Percentiles rank a stretch among this genome's conserved stretches.
Conservation (phyloP, 1,284 basidiomycete genomes). For the Schizophyllum amplum region DNA sequence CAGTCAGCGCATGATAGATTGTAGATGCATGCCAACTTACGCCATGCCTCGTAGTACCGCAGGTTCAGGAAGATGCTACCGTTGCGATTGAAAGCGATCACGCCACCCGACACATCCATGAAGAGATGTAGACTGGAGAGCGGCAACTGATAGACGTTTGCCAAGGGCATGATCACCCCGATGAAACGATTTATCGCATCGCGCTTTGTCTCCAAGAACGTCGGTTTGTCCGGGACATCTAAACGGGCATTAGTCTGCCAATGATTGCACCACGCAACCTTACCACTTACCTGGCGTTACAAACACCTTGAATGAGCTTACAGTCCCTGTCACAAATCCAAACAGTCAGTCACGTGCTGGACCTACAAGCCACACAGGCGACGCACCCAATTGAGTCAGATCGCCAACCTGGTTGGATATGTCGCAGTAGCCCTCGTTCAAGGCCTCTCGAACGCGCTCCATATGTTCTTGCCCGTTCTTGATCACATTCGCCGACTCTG, state of each 20-base stretch:
- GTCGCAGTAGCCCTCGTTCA: conserved; percentile 81
- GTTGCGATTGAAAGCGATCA: conserved; percentile 91
- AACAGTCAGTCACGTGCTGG: conserved; percentile 1
- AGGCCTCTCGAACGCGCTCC: conserved; percentile 65
- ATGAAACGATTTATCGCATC: conserved; percentile 63
- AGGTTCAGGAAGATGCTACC: conserved; percentile 89
- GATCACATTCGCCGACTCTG: conserved; percentile 56
- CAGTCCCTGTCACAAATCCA: conserved; percentile 35
- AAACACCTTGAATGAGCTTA: conserved; percentile 62
- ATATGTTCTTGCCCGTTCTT: conserved; percentile 55
- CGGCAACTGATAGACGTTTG: conserved; percentile 56
- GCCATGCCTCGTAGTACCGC: conserved; percentile 84
- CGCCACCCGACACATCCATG: conserved; percentile 71
- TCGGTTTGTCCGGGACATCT: conserved; percentile 48
- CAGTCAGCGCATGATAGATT: conserved; percentile 1
- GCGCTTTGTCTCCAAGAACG: conserved; percentile 43
- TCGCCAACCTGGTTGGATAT: conserved; percentile 61
- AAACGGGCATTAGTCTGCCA: conserved; percentile 5
- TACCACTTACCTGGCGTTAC: conserved; percentile 51
- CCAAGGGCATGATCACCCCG: conserved; percentile 48
- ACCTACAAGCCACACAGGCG: neutral
- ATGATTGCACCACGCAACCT: neutral
- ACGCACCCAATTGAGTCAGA: conserved; percentile 51
- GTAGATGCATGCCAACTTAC: conserved; percentile 39
- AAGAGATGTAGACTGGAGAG: conserved; percentile 79